These are phyloP conservation scores for Umbelopsis sp. DNA, from an alignment of 371 early-diverging fungal species.

Conservation along the genomic window DNA sequence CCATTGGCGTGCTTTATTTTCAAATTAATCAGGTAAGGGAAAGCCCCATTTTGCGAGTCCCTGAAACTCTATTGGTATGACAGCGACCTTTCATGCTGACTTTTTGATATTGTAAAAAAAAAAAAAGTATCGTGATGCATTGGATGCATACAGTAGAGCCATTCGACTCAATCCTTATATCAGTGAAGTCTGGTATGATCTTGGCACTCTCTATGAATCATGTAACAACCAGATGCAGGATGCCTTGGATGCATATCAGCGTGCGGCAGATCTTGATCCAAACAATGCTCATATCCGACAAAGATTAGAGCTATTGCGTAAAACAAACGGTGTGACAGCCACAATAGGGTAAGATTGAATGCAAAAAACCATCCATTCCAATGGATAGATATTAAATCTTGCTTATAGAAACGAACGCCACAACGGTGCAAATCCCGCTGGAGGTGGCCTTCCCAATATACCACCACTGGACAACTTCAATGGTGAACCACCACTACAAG, in stretches of 20 bases:
- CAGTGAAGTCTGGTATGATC: conserved; percentile 96
- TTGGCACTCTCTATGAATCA: conserved; percentile 96
- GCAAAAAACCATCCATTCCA: neutral
- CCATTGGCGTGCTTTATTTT: conserved; percentile 97
- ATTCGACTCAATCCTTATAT: conserved; percentile 93
- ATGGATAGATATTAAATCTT: neutral
- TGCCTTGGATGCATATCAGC: conserved; percentile 96
- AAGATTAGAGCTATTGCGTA: conserved; percentile 59
- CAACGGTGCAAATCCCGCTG: neutral
- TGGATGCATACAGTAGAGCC: conserved; percentile 97
- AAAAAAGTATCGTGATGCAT: conserved; percentile 83
- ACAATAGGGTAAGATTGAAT: conserved; percentile 1
- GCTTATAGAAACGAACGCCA: neutral
- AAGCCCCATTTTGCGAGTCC: no score
- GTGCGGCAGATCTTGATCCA: conserved; percentile 92
- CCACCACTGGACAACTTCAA: conserved; percentile 14
- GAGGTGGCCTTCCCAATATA: conserved; percentile 13
- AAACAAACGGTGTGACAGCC: conserved; percentile 16
- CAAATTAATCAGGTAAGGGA: conserved; percentile 82
- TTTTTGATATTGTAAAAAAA: neutral
- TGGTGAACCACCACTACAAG: conserved; percentile 3
- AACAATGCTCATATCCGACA: conserved; percentile 77
- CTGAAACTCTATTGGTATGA: no score
- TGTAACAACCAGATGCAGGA: conserved; percentile 97
- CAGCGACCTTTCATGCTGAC: neutral